Evolutionary conservation across 805 yeast species (phyloP), one percentile per base, ranked within the genome.

Genomic region (Myxozyma melibiosi): DNA sequence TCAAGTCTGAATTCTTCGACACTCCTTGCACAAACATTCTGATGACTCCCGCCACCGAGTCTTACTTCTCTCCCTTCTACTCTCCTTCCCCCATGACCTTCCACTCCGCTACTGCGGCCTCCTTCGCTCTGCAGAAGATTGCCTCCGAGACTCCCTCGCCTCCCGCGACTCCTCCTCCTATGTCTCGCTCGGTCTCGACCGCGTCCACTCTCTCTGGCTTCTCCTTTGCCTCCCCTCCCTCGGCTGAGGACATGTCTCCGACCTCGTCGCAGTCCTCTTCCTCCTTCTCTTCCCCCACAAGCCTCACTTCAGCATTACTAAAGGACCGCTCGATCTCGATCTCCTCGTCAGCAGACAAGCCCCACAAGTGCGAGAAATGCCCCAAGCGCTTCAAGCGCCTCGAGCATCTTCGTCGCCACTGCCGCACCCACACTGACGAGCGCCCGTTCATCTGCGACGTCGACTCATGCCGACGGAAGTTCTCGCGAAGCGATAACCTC

Each of bases 361-460:
- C 73, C 25, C 73, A 69, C 50, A 55, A 48, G 38, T 76, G 79
- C 68, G 58, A 54, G 38, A 58, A 65, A 39, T 75, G 78, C 65
- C 34, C 58, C 38, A 73, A 73, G 65, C 49, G 71, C 4, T 75
- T 75, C 70, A 68, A 75, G 57, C 73, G 78, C 20, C 70, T 70
- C 61, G 78, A 75, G 63, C 78, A 75, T 58, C 68, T 75, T 43
- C 70, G 74, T 31, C 68, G 78, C 24, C 97, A 90, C 71, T 73
- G 78, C 68, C 78, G 91, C 61, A 77, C 90, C 0, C 97, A 90
- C 71, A 82, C 90, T 3, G 81, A 83, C 62, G 92, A 87, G 63
- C 78, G 95, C 56, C 96, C 96, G 0, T 90, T 80, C 67, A 41
- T 46, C 5, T 56, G 60, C 39, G 69, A 68, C 88, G 97, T 70